These are phyloP conservation scores for Ogataea wickerhamii DNA, from an alignment of 805 yeast genomes.

Conservation along the genomic window DNA sequence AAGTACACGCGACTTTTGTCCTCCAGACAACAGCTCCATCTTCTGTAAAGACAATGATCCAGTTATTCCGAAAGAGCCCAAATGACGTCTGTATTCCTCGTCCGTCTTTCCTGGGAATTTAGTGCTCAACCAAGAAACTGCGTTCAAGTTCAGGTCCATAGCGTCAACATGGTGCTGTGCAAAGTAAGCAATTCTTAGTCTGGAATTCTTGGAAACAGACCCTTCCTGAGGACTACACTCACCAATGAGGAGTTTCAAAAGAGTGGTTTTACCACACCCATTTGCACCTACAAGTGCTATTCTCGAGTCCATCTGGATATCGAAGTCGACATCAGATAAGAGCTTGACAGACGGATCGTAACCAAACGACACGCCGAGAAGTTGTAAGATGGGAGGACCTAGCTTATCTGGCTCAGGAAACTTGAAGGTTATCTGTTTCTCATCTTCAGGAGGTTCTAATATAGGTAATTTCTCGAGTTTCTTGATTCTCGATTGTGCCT, in stretches of 20 bases:
- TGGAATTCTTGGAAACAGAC: conserved; percentile 70
- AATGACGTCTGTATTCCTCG: conserved; percentile 94
- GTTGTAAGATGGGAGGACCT: conserved; percentile 90
- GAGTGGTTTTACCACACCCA: conserved; percentile 98
- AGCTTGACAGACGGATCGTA: conserved; percentile 64
- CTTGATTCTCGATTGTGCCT: conserved; percentile 97
- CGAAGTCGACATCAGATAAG: conserved; percentile 75
- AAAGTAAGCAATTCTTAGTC: conserved; percentile 91
- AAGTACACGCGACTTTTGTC: conserved; percentile 97
- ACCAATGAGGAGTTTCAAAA: conserved; percentile 83
- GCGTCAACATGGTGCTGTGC: conserved; percentile 98
- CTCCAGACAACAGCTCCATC: conserved; percentile 89
- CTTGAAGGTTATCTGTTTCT: conserved; percentile 74
- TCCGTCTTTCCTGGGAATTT: conserved; percentile 90
- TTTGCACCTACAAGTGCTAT: conserved; percentile 98
- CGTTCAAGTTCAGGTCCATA: conserved; percentile 83
- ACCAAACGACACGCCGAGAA: conserved; percentile 84
- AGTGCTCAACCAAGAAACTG: conserved; percentile 91
- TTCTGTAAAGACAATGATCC: conserved; percentile 91
- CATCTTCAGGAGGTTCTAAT: conserved; percentile 93
- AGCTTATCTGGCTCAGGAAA: conserved; percentile 94
- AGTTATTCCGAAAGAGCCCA: conserved; percentile 96
- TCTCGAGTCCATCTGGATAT: conserved; percentile 90
- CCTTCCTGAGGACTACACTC: conserved; percentile 73
- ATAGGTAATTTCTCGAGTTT: conserved; percentile 92